phyloP scores from a whole-genome alignment of 2,329 filamentous ascomycete species.

The Fusarium phyllophilum region DNA sequence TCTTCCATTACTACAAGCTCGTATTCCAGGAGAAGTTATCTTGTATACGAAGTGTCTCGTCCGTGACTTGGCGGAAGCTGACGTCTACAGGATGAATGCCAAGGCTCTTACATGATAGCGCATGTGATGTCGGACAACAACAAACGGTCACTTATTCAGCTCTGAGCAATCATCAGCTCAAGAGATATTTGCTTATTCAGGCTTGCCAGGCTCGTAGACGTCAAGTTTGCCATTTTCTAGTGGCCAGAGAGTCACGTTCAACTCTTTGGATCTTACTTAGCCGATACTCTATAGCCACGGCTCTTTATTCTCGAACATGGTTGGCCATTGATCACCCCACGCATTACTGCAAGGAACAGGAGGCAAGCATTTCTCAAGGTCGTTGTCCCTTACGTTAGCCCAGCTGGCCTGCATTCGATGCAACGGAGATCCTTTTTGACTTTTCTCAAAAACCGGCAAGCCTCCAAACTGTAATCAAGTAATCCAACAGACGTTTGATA shows the following conservation, averaged over 20 bases:
- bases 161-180: not conserved
- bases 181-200: not conserved
- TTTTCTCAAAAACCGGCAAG: slow-evolving; percentile 15
- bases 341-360: slow-evolving; percentile 21
- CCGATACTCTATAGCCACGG: slow-evolving; percentile 22
- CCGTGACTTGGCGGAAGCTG: not conserved
- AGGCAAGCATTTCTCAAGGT: slow-evolving; percentile 2
- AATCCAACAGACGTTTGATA: slow-evolving; percentile 2
- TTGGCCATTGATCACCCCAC: slow-evolving; percentile 1
- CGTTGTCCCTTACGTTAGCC: slow-evolving; percentile 24
- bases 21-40: not conserved
- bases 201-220: not conserved
- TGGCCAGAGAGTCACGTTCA: not conserved
- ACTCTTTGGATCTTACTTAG: not conserved
- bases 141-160: not conserved
- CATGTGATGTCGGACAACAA: not conserved
- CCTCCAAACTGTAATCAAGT: slow-evolving; percentile 9
- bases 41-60: not conserved
- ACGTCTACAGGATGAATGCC: not conserved
- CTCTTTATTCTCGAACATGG: not conserved
- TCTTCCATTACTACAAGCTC: not conserved
- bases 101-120: not conserved
- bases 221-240: not conserved
- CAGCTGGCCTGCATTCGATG: not conserved
- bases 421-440: not conserved